Base-by-base conservation (phyloP, 1,139 yeast genomes). In the Zygosaccharomyces pseudobailii region DNA sequence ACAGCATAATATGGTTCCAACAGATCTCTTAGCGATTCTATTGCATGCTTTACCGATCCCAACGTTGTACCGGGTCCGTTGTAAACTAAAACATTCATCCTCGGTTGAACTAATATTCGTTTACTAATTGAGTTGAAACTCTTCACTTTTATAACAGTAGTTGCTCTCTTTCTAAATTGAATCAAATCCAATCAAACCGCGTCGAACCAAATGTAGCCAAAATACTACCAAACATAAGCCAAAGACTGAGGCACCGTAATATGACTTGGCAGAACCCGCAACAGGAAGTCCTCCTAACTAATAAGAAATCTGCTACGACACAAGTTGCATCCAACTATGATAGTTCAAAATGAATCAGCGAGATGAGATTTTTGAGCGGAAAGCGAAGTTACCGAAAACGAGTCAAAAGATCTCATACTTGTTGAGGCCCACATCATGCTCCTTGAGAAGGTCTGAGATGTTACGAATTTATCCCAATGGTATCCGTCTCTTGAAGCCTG, bases 1-100 rank as follows among this genome's bases (percentile, higher is more conserved):
- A 92, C 96, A 0, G 96, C 95, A 64, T 92, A 94, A 66, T 83
- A 75, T 0, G 97, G 96, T 1, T 95, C 85, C n/a, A 92, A 72
- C 49, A 85, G 78, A 30, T 78, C 67, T 46, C 95, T 71, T 21
- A 92, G 72, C 0, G 95, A 78, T 51, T 87, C 94, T 3, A 87
- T 67, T 48, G 95, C 82, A 59, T 90, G 95, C 55, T 82, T 84
- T 42, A 89, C 95, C 35, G 94, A 83, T 49, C 88, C 95, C 1
- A 85, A 74, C 0, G 97, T 87, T 6, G 97, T 79, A 0, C 98
- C 97, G 0, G 87, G 84, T 5, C 94, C 92, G 46, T 58, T 63
- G 46, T 65, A 66, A 4, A 66, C 68, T 32, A 65, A 43, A 19
- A 66, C 65, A 44, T 66, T 66, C 69, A 66, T 65, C 5, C 30